Evolutionary conservation across 2,329 filamentous ascomycete genomes (phyloP).

Genomic region (Capronia americana): DNA sequence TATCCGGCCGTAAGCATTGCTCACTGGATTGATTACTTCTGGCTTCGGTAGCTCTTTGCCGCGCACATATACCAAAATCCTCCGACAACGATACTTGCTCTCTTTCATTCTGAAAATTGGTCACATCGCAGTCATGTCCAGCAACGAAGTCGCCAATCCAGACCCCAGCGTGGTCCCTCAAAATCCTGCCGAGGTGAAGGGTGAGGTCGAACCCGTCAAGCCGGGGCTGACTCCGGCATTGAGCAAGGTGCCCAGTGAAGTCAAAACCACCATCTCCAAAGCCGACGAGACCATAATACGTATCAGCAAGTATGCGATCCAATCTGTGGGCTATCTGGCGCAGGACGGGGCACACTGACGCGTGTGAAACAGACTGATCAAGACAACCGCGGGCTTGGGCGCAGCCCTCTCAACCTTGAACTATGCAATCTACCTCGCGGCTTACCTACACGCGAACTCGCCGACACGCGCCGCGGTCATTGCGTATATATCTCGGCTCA

Average conservation of each 20-base stretch:
- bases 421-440: conserved; percentile 69
- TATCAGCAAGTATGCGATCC: conserved; percentile 33
- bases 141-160: conserved; percentile 29
- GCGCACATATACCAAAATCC: not conserved
- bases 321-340: not conserved
- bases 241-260: conserved; percentile 32
- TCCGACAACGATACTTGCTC: not conserved
- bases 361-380: conserved; percentile 60
- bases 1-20: not conserved
- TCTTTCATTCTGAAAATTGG: not conserved
- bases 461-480: conserved; percentile 47
- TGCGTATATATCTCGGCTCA: conserved; percentile 30
- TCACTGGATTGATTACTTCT: not conserved
- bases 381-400: conserved; percentile 73
- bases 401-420: conserved; percentile 70
- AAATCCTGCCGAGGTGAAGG: conserved; percentile 22
- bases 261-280: conserved; percentile 32
- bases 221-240: conserved; percentile 23
- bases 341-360: not conserved
- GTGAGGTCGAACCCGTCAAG: conserved; percentile 28
- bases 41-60: not conserved
- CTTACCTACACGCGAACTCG: conserved; percentile 60
- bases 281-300: conserved; percentile 33
- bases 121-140: conserved; percentile 26
- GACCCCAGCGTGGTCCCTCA: conserved; percentile 34